These are phyloP conservation scores for Favolaschia claudopus DNA, from an alignment of 768 basidiomycete genomes.

Conservation along the genomic window DNA sequence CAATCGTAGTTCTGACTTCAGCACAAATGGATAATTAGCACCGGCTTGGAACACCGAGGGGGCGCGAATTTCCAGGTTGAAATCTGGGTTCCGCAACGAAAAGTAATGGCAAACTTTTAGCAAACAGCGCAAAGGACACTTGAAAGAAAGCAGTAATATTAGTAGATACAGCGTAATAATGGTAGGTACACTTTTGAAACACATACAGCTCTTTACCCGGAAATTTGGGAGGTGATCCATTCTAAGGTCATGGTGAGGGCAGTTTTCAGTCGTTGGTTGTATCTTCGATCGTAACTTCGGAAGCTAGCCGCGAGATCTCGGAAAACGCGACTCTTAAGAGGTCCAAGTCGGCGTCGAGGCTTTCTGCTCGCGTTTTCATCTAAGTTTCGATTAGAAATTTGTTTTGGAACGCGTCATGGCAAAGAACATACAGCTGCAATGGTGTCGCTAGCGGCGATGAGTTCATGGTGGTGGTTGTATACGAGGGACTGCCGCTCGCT, in stretches of 20 bases:
- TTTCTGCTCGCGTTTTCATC: slow-evolving; percentile 91
- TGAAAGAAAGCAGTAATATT: too few species aligned
- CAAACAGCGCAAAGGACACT: too few species aligned
- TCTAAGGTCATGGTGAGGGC: not conserved
- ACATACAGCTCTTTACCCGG: too few species aligned
- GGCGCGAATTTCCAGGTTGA: slow-evolving; percentile 27
- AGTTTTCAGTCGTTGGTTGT: not conserved
- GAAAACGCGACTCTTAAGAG: slow-evolving; percentile 82
- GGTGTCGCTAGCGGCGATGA: slow-evolving; percentile 92
- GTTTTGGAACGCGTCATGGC: not conserved
- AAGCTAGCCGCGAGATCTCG: slow-evolving; percentile 81
- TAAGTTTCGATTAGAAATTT: slow-evolving; percentile 35
- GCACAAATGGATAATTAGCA: slow-evolving; percentile 7
- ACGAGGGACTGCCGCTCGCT: slow-evolving; percentile 90
- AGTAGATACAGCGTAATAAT: slow-evolving; percentile 3
- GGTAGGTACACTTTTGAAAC: slow-evolving; percentile 15
- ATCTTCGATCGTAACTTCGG: slow-evolving; percentile 67
- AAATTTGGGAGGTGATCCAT: too few species aligned
- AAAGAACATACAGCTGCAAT: slow-evolving; percentile 73
- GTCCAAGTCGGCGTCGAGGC: slow-evolving; percentile 85
- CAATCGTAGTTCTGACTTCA: not conserved
- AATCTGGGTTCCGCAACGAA: slow-evolving; percentile 19
- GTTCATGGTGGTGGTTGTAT: slow-evolving; percentile 95
- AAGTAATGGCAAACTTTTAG: slow-evolving; percentile 5
- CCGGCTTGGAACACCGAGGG: slow-evolving; percentile 21